Base-by-base conservation (phyloP, 441 rosid species). In the Corymbia calophylla region DNA sequence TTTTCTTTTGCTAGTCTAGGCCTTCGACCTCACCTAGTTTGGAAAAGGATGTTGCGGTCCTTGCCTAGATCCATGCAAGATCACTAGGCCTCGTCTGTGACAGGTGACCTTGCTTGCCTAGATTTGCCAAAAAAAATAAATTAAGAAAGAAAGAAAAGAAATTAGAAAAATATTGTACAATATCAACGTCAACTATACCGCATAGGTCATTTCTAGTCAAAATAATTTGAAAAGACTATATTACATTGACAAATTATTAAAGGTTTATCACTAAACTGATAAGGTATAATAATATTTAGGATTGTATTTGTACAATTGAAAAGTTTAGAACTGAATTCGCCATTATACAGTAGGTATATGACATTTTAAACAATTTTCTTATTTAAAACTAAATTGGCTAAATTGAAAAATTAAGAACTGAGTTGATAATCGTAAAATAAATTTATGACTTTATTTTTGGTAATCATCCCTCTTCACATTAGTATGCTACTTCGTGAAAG, bases 281-380 rank as follows among this genome's bases (percentile, higher is more conserved):
- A 39, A 39, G 44, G 44, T 39, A 39, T 5, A 39, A 39, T 39
- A 39, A 73, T 73, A 5, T 39, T 39, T 9, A 19, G 7, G 1
- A 35, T 21, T 35, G 35, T 18, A 70, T 35, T 70, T 25, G 5
- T 4, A 21, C 19, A 70, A 70, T 70, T 70, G 15, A 70, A 35
- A 70, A 5, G 0, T 70, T 70, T 70, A 35, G 0, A 4, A 35
- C 4, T 2, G 35, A 32, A 35, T 70, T 70, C 2, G 5, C 4
- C 0, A 1, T 0, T 10, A 0, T 10, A 70, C 3, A 21, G 35
- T 10, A 70, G 8, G 7, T 70, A 9, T 9, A 70, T 35, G 8
- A 35, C 7, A 32, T 3, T 19, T 58, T 25, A 6, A 4, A 25
- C 3, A 58, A 58, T 58, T 58, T 23, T 58, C 8, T 58, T 39